Percentiles rank a stretch among this genome's conserved stretches.
Evolutionary conservation across 2,329 filamentous ascomycete genomes (phyloP).

Genomic region (Epichloe coenophiala): DNA sequence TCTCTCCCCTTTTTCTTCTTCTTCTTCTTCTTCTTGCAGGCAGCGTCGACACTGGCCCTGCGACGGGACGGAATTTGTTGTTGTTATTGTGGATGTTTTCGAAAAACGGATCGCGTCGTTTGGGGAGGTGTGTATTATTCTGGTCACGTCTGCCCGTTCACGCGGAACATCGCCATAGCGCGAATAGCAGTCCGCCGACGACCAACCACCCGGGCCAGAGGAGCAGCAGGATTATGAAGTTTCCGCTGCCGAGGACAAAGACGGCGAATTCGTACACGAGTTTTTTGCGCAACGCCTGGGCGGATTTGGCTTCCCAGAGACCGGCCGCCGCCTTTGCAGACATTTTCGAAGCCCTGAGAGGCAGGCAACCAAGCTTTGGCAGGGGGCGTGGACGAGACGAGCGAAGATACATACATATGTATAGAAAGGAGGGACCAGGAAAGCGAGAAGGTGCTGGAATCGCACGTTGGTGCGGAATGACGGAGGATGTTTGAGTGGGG

Average conservation of each 20-base stretch:
- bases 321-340: conserved; percentile 14
- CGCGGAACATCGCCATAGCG: conserved; percentile 19
- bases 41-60: too few relatives aligned
- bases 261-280: conserved; percentile 38
- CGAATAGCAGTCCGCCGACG: conserved; percentile 23
- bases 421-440: too few relatives aligned
- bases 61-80: too few relatives aligned
- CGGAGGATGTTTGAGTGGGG: too few relatives aligned
- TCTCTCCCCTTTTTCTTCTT: background rate
- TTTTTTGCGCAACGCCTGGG: conserved; percentile 28
- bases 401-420: too few relatives aligned
- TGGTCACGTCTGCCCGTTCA: conserved; percentile 12
- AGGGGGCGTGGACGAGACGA: background rate
- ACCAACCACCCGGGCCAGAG: conserved; percentile 47
- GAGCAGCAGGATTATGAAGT: conserved; percentile 33
- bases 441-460: too few relatives aligned
- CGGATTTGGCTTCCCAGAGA: conserved; percentile 25
- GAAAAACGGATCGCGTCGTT: too few relatives aligned
- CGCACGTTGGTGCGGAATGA: too few relatives aligned
- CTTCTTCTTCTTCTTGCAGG: background rate
- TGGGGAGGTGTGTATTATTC: too few relatives aligned
- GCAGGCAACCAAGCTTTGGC: conserved; percentile 11
- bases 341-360: conserved; percentile 7
- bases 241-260: conserved; percentile 36
- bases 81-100: too few relatives aligned